Base-by-base conservation (phyloP, 2,329 filamentous ascomycete species). In the Coccinonectria pachysandricola region DNA sequence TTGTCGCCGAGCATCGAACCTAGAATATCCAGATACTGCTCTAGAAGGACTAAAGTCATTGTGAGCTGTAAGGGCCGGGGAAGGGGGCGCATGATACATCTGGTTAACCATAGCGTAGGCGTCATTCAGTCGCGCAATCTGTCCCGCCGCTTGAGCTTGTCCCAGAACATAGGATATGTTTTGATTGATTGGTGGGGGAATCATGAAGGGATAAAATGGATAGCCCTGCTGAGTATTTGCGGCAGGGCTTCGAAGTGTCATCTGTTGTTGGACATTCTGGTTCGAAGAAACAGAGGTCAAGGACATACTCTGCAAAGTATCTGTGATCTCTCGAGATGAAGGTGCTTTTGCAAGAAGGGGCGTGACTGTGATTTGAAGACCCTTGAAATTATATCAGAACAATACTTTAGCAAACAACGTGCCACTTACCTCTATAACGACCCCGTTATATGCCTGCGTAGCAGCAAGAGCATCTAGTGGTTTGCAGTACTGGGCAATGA, bases 401-500 rank as follows among this genome's bases (percentile, higher is more conserved):
- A 7, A 12, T 27, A 13, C 9, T 5, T 12, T 11, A 1, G 7
- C 21, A 10, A 16, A 15, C 6, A 8, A 11, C 9, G 7, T 11
- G 21, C 15, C 2, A 32, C 44, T 39, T 33, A 54, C 53, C 28
- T 53, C 42, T 0, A 35, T 20, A 7, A 37, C 39, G 4, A 42
- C 24, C 6, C 39, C 33, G 12, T 38, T 40, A 22, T 60, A 56
- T 30, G 52, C 53, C 6, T 53, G 43, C 4, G 62, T 50, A 5
- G 63, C 61, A 4, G 42, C 41, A 10, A 57, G 23, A 7, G 65
- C 64, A 26, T 59, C 47, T 3, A 59, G 54, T 12, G 58, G 52
- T 33, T 74, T 67, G 27, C 60, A 62, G 31, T 65, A 75, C 39
- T 75, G 70, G 2, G 62, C 60, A 23, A 70, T 48, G 6, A 65